These are phyloP conservation scores for Symmetrospora coprosmae DNA, from an alignment of 768 basidiomycete genomes.

Conservation along the genomic window DNA sequence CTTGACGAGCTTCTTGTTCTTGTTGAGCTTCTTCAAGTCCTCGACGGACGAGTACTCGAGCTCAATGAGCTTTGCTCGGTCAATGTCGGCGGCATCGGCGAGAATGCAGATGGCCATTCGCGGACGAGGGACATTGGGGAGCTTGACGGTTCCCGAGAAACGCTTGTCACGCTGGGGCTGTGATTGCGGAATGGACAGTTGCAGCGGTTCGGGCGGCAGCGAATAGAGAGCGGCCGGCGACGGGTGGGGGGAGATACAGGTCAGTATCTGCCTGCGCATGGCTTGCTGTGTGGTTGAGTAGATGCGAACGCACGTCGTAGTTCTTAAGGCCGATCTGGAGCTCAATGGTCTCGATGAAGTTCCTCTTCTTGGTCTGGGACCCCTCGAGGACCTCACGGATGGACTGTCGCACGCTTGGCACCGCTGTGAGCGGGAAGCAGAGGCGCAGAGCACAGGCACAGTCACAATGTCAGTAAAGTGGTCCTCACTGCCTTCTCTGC, in stretches of 20 bases:
- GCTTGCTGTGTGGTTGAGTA: too few species aligned
- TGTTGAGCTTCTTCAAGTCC: slow-evolving; percentile 84
- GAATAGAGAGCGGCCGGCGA: too few species aligned
- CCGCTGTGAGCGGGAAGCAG: too few species aligned
- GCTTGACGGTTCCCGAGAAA: slow-evolving; percentile 99
- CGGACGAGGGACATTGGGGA: slow-evolving; percentile 92
- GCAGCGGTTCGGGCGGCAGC: too few species aligned
- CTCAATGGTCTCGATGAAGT: slow-evolving; percentile 90
- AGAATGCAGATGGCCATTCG: slow-evolving; percentile 99
- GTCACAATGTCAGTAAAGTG: background rate
- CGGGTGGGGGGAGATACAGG: too few species aligned
- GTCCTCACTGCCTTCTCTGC: background rate
- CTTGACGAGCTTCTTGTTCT: slow-evolving; percentile 99
- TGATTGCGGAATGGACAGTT: too few species aligned
- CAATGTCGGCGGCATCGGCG: slow-evolving; percentile 96
- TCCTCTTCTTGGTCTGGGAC: slow-evolving; percentile 75
- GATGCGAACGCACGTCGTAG: slow-evolving; percentile 45
- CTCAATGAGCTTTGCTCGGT: slow-evolving; percentile 93
- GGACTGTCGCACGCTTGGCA: slow-evolving; percentile 98
- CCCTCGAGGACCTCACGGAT: slow-evolving; percentile 61
- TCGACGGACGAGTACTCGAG: slow-evolving; percentile 98
- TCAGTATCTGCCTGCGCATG: too few species aligned
- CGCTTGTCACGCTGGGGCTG: slow-evolving; percentile 99
- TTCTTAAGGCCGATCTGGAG: slow-evolving; percentile 95
- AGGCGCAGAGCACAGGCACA: background rate